Base-by-base conservation (phyloP, 2,329 filamentous ascomycete species). In the Cylindrodendrum hubeiense region DNA sequence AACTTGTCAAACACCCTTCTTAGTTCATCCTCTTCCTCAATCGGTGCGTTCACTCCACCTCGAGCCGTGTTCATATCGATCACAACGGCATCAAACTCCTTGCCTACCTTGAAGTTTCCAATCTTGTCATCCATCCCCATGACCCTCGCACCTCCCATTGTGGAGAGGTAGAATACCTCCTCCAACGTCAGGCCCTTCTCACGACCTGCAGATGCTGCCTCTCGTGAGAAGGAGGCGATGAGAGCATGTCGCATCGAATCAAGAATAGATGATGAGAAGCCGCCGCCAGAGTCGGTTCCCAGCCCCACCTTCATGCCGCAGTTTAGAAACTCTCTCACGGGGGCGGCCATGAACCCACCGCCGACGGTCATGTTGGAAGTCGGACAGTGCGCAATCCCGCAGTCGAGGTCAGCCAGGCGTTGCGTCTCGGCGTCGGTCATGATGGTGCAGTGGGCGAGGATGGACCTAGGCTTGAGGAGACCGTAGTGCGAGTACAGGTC, bases 391-490 rank as follows among this genome's bases (percentile, higher is more conserved):
- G 89, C 87, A 1, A 91, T 81, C 19, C 89, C 89, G 67, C 88
- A 90, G 0, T 77, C 76, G 9, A 87, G 78, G 9, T 79, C 74
- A 15, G 76, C 69, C 2, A 91, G 69, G 5, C 80, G 79, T 1
- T 76, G 67, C 50, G 86, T 83, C 74, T 92, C 90, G 30, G 85
- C 80, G 3, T 87, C 83, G 5, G 80, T 83, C 78, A 91, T 86
- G 72, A 87, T 84, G 60, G 88, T 91, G 77, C 89, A 91, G 73
- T 92, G 90, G 0, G 90, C 90, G 0, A 92, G 83, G 60, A 92
- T 90, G 0, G 86, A 85, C 9, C 86, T 83, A 3, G 78, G 66
- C 1, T 79, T 85, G 6, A 93, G 79, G 4, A 92, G 77, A 0
- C 83, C 83, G 63, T 84, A 89, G 67, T 81, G 75, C 10, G 81